Percentiles rank a stretch among this genome's conserved stretches.
Evolutionary conservation across 148 eudicot species (phyloP).

Genomic region (Polygonum maritimum): DNA sequence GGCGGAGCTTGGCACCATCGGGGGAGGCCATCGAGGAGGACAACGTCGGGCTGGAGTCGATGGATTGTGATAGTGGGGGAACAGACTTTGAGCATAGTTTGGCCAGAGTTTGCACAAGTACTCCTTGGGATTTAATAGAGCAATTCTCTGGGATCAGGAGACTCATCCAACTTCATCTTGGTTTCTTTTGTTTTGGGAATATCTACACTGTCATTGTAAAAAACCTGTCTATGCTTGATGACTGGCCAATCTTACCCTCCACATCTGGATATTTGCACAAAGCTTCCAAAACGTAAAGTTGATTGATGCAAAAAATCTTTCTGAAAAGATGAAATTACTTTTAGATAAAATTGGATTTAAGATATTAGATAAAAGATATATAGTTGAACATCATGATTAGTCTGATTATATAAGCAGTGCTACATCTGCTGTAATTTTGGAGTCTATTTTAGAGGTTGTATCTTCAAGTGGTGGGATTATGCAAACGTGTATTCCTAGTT

Average conservation of each 20-base stretch:
- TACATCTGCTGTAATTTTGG: slow-evolving; percentile 58
- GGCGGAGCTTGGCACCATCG: too few relatives aligned
- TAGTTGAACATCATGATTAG: slow-evolving; percentile 63
- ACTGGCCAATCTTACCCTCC: too few relatives aligned
- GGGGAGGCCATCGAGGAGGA: too few relatives aligned
- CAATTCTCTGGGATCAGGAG: slow-evolving; percentile 50
- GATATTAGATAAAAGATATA: slow-evolving; percentile 44
- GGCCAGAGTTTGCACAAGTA: too few relatives aligned
- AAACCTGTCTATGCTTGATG: slow-evolving; percentile 23
- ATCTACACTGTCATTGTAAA: slow-evolving; percentile 54
- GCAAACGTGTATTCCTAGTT: slow-evolving; percentile 33
- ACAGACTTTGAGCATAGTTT: too few relatives aligned
- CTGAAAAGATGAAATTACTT: slow-evolving; percentile 46
- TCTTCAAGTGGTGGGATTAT: slow-evolving; percentile 43
- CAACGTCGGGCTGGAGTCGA: too few relatives aligned
- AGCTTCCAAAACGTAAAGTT: slow-evolving; percentile 49
- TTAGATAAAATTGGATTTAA: slow-evolving; percentile 85
- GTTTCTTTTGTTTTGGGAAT: slow-evolving; percentile 76
- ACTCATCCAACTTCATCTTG: slow-evolving; percentile 58
- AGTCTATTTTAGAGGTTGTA: slow-evolving; percentile 54
- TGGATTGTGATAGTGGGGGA: too few relatives aligned
- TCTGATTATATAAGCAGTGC: slow-evolving; percentile 48
- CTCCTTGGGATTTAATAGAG: slow-evolving; percentile 29
- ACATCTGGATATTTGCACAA: slow-evolving; percentile 63
- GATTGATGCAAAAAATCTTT: slow-evolving; percentile 51